Conservation (phyloP, 345 rosid genomes). For the Lenwebbia sp. region DNA sequence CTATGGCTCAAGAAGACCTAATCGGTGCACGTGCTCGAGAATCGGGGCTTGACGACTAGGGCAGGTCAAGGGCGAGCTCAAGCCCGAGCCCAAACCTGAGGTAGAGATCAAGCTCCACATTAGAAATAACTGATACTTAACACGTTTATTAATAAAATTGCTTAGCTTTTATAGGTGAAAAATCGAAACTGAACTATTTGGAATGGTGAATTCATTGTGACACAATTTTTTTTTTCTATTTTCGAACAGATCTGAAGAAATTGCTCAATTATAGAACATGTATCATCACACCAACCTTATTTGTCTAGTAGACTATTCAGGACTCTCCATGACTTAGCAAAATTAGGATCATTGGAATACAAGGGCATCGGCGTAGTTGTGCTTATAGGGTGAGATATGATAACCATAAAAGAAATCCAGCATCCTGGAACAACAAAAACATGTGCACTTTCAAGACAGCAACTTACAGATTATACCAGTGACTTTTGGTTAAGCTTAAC, state of each 20-base stretch:
- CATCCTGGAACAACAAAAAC: background rate
- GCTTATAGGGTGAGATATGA: too few relatives aligned
- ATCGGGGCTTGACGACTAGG: too few relatives aligned
- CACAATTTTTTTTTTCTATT: too few relatives aligned
- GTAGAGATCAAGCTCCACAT: too few relatives aligned
- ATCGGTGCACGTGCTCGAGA: too few relatives aligned
- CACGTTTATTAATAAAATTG: background rate
- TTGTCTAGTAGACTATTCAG: background rate
- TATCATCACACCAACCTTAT: background rate
- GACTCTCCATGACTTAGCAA: background rate
- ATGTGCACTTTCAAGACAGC: background rate
- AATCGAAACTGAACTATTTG: background rate
- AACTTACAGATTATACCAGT: too few relatives aligned
- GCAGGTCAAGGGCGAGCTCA: too few relatives aligned
- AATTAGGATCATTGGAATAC: too few relatives aligned
- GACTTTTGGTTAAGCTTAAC: background rate
- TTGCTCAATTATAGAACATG: background rate
- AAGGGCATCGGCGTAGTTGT: too few relatives aligned
- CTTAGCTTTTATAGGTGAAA: background rate
- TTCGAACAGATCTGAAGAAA: background rate
- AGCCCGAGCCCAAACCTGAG: too few relatives aligned
- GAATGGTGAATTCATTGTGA: background rate
- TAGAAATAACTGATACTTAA: background rate
- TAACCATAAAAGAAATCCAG: too few relatives aligned
- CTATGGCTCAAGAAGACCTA: too few relatives aligned